Evolutionary conservation across 768 basidiomycete genomes (phyloP).

Genomic region (Rhizopogon rudus): DNA sequence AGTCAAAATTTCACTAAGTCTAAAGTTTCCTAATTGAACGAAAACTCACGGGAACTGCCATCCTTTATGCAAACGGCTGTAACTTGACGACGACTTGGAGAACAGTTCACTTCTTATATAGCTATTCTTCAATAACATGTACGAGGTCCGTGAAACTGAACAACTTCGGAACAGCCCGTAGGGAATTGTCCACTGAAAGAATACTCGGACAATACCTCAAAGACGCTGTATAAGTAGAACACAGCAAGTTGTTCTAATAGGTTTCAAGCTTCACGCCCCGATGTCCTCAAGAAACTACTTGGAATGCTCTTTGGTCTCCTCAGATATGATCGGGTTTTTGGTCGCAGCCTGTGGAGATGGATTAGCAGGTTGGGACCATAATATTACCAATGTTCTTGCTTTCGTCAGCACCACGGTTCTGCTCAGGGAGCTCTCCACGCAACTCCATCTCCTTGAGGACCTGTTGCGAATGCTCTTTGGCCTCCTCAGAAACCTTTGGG

Average conservation of each 20-base stretch:
- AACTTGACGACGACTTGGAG: neutral
- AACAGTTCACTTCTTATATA: neutral
- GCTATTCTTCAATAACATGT: too few relatives aligned
- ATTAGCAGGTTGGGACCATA: neutral
- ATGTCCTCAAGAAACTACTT: constrained; percentile 9
- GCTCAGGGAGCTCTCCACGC: constrained; percentile 11
- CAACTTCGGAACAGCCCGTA: too few relatives aligned
- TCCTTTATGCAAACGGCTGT: too few relatives aligned
- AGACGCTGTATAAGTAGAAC: too few relatives aligned
- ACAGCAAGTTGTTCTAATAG: neutral
- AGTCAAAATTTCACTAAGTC: too few relatives aligned
- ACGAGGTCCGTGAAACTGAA: too few relatives aligned
- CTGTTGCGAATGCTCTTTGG: constrained; percentile 19
- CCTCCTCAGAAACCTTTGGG: constrained; percentile 18
- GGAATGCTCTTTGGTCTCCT: constrained; percentile 13
- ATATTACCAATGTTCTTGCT: constrained; percentile 13
- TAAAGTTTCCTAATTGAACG: too few relatives aligned
- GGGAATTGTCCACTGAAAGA: too few relatives aligned
- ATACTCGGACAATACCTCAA: too few relatives aligned
- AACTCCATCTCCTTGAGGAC: constrained; percentile 19
- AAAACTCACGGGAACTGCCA: too few relatives aligned
- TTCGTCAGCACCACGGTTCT: neutral
- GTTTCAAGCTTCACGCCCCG: neutral
- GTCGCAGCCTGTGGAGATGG: constrained; percentile 9
- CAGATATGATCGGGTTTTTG: constrained; percentile 19